Conservation (phyloP, 139 green algal species). For the Chlorella sorokiniana region DNA sequence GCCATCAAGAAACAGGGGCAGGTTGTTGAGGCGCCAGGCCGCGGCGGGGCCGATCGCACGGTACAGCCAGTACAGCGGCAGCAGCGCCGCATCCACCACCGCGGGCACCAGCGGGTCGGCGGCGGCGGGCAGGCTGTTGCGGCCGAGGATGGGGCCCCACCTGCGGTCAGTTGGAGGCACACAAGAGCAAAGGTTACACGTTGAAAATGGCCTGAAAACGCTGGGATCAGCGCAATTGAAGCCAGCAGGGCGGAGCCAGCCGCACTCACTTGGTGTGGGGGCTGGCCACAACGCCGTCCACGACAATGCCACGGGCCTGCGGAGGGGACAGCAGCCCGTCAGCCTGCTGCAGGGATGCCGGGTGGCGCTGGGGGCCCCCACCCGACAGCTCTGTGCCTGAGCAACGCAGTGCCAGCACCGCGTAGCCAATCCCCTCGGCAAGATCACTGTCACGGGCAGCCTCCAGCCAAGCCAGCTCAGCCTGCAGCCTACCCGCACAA, state of each 20-base stretch:
- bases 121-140: background rate
- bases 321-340: background rate
- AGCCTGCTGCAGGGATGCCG: background rate
- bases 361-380: too few species aligned
- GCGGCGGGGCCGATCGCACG: background rate
- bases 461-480: background rate
- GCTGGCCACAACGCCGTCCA: slow-evolving; percentile 7
- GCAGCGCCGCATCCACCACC: background rate
- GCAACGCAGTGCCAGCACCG: background rate
- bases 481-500: background rate
- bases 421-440: too few species aligned
- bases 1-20: background rate
- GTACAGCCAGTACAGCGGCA: background rate
- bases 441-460: background rate
- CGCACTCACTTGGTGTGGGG: background rate
- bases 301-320: slow-evolving; percentile 8
- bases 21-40: slow-evolving; percentile 17
- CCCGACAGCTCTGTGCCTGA: too few species aligned
- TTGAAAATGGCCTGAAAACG: background rate
- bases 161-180: background rate
- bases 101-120: background rate
- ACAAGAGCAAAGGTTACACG: background rate
- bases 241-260: background rate
- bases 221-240: background rate
- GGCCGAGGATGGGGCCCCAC: background rate